These are phyloP conservation scores for Hippophae gyantsensis DNA, from an alignment of 306 rosid genomes.

Conservation along the genomic window DNA sequence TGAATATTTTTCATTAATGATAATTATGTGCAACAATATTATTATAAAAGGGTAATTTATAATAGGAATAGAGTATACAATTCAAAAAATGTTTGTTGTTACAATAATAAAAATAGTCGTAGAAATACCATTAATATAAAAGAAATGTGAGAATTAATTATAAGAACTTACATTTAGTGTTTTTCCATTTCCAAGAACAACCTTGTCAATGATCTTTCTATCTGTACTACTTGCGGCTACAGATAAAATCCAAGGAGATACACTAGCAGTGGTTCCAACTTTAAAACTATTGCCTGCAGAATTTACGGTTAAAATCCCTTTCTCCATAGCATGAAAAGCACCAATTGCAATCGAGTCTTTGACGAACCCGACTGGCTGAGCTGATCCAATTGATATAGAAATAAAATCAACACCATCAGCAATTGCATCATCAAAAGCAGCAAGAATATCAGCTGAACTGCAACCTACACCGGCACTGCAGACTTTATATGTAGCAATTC, in stretches of 20 bases:
- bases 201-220: not conserved
- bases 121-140: not conserved
- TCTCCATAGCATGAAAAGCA: conserved; percentile 34
- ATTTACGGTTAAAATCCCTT: conserved; percentile 24
- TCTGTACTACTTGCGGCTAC: conserved; percentile 24
- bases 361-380: not conserved
- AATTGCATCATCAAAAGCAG: conserved; percentile 38
- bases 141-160: not conserved
- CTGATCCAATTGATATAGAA: conserved; percentile 6
- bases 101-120: too few relatives aligned
- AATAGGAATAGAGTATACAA: too few relatives aligned
- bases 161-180: conserved; percentile 2
- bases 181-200: conserved; percentile 11
- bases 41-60: too few relatives aligned
- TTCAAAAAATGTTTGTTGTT: too few relatives aligned
- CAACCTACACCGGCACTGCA: not conserved
- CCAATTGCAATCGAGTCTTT: conserved; percentile 17
- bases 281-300: conserved; percentile 31
- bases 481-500: conserved; percentile 17
- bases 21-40: too few relatives aligned
- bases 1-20: too few relatives aligned
- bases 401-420: conserved; percentile 37
- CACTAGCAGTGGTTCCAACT: not conserved
- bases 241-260: conserved; percentile 20
- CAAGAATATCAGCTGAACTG: not conserved